A percentile compares a stretch with the other conserved stretches of the same genome.
Conservation (phyloP, 106 monocot genomes). For the Allium cepa region DNA sequence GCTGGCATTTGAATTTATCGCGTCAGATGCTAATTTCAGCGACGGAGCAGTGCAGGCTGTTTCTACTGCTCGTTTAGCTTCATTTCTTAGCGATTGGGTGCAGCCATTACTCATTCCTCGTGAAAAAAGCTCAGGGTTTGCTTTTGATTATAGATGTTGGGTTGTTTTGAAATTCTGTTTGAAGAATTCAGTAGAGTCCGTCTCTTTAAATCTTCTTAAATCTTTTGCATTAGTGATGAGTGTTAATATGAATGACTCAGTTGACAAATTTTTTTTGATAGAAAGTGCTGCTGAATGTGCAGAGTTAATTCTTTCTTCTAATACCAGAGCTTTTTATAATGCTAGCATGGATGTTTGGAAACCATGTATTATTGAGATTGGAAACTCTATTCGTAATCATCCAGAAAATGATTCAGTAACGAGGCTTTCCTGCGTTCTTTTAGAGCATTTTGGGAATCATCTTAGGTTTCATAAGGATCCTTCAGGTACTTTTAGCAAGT, state of each 20-base stretch:
- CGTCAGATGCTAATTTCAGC: constrained; percentile 2
- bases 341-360: constrained; percentile 66
- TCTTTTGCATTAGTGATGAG: constrained; percentile 31
- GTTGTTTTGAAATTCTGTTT: constrained; percentile 52
- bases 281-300: constrained; percentile 38
- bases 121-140: constrained; percentile 21
- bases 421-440: constrained; percentile 26
- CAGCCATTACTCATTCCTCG: constrained; percentile 47
- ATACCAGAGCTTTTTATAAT: constrained; percentile 55
- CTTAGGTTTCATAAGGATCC: constrained; percentile 69
- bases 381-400: constrained; percentile 30
- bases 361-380: constrained; percentile 43
- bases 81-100: constrained; percentile 55
- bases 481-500: constrained; percentile 52
- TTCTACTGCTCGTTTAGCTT: constrained; percentile 22
- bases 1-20: constrained; percentile 49
- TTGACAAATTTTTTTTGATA: constrained; percentile 17
- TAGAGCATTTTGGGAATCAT: constrained; percentile 61
- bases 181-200: constrained; percentile 22
- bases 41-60: constrained; percentile 13
- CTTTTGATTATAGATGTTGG: constrained; percentile 74
- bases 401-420: constrained; percentile 19
- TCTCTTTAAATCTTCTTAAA: constrained; percentile 52
- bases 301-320: constrained; percentile 32
- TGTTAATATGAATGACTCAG: constrained; percentile 5